These are phyloP conservation scores for Eimeria sp. DNA, from an alignment of 169 alveolate genomes.

Conservation along the genomic window DNA sequence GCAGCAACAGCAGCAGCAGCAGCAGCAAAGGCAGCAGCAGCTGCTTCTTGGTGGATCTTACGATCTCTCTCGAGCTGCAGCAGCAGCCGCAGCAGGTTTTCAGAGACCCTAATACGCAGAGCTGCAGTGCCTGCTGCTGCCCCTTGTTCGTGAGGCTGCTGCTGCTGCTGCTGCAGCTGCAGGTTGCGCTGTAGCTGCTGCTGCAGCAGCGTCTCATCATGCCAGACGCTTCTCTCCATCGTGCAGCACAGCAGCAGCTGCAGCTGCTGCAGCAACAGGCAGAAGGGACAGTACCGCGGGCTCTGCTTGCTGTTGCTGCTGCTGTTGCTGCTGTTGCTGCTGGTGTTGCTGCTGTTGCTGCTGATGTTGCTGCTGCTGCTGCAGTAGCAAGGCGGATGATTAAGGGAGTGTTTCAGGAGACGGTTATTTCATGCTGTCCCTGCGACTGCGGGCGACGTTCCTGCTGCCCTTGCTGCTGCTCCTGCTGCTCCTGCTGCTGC, in stretches of 20 bases:
- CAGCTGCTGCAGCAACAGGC: not conserved
- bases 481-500: not conserved
- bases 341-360: conserved; percentile 22
- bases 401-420: not conserved
- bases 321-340: conserved; percentile 20
- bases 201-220: conserved; percentile 6
- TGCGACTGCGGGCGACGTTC: not conserved
- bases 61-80: conserved; percentile 23
- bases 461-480: conserved; percentile 7
- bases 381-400: not conserved
- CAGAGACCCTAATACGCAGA: not conserved
- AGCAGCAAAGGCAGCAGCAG: not conserved
- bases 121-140: not conserved
- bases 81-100: conserved; percentile 22
- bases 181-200: not conserved
- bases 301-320: conserved; percentile 3
- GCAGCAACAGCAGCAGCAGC: not conserved
- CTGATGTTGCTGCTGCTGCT: conserved; percentile 9
- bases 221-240: conserved; percentile 36
- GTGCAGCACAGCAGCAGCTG: conserved; percentile 17
- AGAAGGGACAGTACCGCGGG: not conserved
- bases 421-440: conserved; percentile 33
- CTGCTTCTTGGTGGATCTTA: not conserved
- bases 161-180: not conserved
- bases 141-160: not conserved